Conservation (phyloP, 139 green algal genomes). For the Chlamydomonas schloesseri region DNA sequence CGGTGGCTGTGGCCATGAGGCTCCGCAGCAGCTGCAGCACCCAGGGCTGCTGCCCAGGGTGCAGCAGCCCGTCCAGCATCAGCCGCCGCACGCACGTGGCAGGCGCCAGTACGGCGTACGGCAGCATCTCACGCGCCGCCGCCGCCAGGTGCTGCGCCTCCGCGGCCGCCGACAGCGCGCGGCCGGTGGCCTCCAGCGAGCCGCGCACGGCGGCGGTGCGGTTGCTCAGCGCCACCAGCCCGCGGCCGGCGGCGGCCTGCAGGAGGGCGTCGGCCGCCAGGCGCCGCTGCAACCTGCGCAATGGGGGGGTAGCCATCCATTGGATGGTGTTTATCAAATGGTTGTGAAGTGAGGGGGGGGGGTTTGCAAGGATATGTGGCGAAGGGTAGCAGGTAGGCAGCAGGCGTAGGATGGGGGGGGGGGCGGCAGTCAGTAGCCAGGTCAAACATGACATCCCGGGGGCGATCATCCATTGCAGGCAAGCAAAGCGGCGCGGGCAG, state of each 20-base stretch:
- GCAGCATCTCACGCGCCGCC: constrained; percentile 8
- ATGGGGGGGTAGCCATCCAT: too few species aligned
- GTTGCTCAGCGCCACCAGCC: constrained; percentile 33
- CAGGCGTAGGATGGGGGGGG: too few species aligned
- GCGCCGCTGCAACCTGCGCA: not conserved
- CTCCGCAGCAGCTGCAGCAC: constrained; percentile 44
- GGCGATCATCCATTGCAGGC: too few species aligned
- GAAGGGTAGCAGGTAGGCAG: too few species aligned
- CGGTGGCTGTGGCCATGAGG: not conserved
- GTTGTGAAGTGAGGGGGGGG: too few species aligned
- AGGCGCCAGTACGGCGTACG: constrained; percentile 30
- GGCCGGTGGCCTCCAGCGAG: not conserved
- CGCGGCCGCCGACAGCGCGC: not conserved
- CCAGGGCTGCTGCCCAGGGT: constrained; percentile 29
- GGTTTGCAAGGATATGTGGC: too few species aligned
- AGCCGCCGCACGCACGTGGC: constrained; percentile 9
- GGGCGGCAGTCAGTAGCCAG: too few species aligned
- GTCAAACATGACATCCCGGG: too few species aligned
- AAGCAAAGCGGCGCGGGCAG: too few species aligned
- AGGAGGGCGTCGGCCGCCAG: constrained; percentile 5
- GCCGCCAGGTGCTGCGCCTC: constrained; percentile 20
- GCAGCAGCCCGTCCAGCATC: constrained; percentile 8
- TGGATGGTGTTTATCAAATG: too few species aligned
- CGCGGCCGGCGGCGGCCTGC: not conserved
- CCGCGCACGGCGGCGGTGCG: constrained; percentile 22